Evolutionary conservation across 768 basidiomycete genomes (phyloP), one percentile per base, ranked within the genome.

Genomic region (Candolleomyces aberdarensis): DNA sequence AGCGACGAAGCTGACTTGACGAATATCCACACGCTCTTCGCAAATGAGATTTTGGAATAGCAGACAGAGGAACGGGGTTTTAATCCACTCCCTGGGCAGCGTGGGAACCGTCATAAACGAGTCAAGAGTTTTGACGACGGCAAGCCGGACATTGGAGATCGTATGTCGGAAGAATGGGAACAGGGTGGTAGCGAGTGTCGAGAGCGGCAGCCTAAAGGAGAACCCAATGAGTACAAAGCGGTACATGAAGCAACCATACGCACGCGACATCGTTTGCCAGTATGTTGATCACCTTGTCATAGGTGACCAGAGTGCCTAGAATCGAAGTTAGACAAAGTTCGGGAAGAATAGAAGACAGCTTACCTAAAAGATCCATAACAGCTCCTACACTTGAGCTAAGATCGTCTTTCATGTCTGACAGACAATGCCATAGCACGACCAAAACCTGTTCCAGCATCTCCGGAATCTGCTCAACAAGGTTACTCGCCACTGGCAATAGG

Each of bases 141-240:
- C 89, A 14, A 96, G 81, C 8, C 97, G 92, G 58, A 99, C 97
- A 62, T 89, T 89, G 1, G 91, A 75, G 67, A 99, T 98, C 0
- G 96, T 96, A 72, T 99, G 97, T 17, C 97, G 92, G 76, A 98
- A 96, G 81, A 96, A 98, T 3, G 96, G 93, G 75, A 94, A 98
- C 5, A 96, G 77, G 0, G 90, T 92, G 2, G 91, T 90, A 6
- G 96, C 91, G 59, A 97, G 83, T 3, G 82, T 83, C n/a, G 87
- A 81, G 32, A 98, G 81, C 3, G 94, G 89, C 51, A 88, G 78
- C n/a, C 93, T 95, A 63, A 11, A 5, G 7, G 52, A 39, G 63
- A 26, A 60, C 52, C 43, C 17, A 47, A 11, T 32, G 5, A 31
- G 52, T 41, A 15, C 10, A 50, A 44, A 19, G 61, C 47, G 32